Conservation (phyloP, 2,329 filamentous ascomycete species). For the Alternaria arbusti region DNA sequence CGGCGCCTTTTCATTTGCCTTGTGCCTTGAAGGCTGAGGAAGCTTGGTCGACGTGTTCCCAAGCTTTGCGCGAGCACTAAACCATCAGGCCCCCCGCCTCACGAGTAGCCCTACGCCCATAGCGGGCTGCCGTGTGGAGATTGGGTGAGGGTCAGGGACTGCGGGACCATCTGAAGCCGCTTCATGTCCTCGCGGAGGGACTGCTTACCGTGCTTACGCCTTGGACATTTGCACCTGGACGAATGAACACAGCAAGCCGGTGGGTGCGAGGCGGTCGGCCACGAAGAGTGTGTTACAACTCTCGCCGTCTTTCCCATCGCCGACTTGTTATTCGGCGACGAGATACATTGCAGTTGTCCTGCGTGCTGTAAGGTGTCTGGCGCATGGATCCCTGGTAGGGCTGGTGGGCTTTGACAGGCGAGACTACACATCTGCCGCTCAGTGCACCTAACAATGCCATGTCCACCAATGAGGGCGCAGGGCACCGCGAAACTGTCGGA, state of each 20-base stretch:
- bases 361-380: slow-evolving; percentile 2
- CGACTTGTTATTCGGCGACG: slow-evolving; percentile 16
- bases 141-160: slow-evolving; percentile 29
- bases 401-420: slow-evolving; percentile 11
- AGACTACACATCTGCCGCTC: slow-evolving; percentile 29
- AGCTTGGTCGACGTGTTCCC: slow-evolving; percentile 41
- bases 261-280: slow-evolving; percentile 13
- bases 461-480: slow-evolving; percentile 23
- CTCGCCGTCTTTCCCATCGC: slow-evolving; percentile 11
- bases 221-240: slow-evolving; percentile 28
- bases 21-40: slow-evolving; percentile 25
- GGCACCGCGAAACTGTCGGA: slow-evolving; percentile 14
- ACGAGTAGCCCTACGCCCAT: slow-evolving; percentile 30
- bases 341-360: slow-evolving; percentile 13
- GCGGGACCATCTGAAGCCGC: slow-evolving; percentile 31
- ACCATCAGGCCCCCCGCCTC: slow-evolving; percentile 34
- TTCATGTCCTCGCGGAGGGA: slow-evolving; percentile 36
- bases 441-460: slow-evolving; percentile 22
- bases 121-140: slow-evolving; percentile 44
- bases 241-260: slow-evolving; percentile 26
- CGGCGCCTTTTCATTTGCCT: slow-evolving; percentile 18
- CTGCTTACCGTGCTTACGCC: slow-evolving; percentile 44
- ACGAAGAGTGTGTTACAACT: slow-evolving; percentile 9
- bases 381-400: slow-evolving; percentile 14
- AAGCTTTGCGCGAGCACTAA: slow-evolving; percentile 34